Conservation (phyloP, 805 yeast genomes). For the Wickerhamomyces chambardii region DNA sequence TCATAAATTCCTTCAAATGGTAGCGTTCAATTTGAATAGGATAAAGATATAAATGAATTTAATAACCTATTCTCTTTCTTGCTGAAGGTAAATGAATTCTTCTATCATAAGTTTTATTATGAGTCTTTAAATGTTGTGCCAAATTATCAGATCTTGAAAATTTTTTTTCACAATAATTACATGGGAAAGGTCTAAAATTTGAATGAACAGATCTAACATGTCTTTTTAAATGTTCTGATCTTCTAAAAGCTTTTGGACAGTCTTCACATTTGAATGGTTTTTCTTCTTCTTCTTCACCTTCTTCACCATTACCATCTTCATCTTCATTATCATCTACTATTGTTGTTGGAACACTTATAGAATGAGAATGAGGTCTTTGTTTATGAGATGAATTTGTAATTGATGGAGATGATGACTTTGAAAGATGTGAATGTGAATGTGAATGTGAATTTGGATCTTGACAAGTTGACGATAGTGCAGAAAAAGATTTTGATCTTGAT, state of each 20-base stretch:
- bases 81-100: background rate
- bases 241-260: conserved; percentile 56
- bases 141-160: conserved; percentile 61
- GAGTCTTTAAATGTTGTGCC: conserved; percentile 58
- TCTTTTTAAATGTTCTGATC: conserved; percentile 71
- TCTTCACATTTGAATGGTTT: conserved; percentile 55
- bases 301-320: conserved; percentile 1
- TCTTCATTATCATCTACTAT: background rate
- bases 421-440: too few species aligned
- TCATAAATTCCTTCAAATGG: too few species aligned
- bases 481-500: too few species aligned
- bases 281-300: conserved; percentile 22
- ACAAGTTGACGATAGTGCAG: too few species aligned
- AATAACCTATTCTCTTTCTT: background rate
- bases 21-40: too few species aligned
- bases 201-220: conserved; percentile 68
- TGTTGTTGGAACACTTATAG: background rate
- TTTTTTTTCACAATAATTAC: conserved; percentile 51
- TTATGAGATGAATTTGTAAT: background rate
- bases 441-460: too few species aligned
- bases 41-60: too few species aligned
- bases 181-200: conserved; percentile 59
- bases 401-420: too few species aligned
- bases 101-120: conserved; percentile 15
- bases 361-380: background rate